Conservation (phyloP, 768 basidiomycete genomes). For the Lactarius quietus region DNA sequence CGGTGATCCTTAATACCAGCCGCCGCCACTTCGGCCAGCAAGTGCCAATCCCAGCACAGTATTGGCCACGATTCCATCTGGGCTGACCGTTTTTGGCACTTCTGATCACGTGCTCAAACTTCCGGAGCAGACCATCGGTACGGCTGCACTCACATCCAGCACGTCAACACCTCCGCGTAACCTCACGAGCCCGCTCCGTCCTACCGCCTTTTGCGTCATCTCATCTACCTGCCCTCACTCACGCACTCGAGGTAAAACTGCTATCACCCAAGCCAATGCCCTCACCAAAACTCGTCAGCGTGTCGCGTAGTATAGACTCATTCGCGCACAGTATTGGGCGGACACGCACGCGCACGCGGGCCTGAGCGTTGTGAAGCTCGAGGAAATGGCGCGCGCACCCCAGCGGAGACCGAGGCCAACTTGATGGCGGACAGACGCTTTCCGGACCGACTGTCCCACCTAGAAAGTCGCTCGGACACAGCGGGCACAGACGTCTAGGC, state of each 20-base stretch:
- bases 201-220: too few species aligned
- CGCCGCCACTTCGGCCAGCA: constrained; percentile 39
- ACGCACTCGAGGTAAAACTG: too few species aligned
- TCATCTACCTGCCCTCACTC: too few species aligned
- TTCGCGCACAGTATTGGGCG: constrained; percentile 5
- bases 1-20: constrained; percentile 33
- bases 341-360: constrained; percentile 38
- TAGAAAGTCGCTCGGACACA: constrained; percentile 32
- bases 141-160: constrained; percentile 58
- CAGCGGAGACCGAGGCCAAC: constrained; percentile 24
- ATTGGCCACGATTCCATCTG: constrained; percentile 37
- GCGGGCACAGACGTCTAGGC: constrained; percentile 26
- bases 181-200: constrained; percentile 55
- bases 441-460: constrained; percentile 57
- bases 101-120: constrained; percentile 32
- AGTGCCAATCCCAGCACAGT: too few species aligned
- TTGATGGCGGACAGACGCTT: constrained; percentile 49
- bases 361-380: constrained; percentile 63
- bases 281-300: constrained; percentile 38
- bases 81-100: constrained; percentile 34
- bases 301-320: too few species aligned
- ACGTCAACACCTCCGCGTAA: constrained; percentile 57
- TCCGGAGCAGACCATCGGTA: constrained; percentile 50
- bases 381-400: constrained; percentile 65
- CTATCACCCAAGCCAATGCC: too few species aligned